Conservation (phyloP, 2,329 filamentous ascomycete species). For the Ophiosphaerella korrae region DNA sequence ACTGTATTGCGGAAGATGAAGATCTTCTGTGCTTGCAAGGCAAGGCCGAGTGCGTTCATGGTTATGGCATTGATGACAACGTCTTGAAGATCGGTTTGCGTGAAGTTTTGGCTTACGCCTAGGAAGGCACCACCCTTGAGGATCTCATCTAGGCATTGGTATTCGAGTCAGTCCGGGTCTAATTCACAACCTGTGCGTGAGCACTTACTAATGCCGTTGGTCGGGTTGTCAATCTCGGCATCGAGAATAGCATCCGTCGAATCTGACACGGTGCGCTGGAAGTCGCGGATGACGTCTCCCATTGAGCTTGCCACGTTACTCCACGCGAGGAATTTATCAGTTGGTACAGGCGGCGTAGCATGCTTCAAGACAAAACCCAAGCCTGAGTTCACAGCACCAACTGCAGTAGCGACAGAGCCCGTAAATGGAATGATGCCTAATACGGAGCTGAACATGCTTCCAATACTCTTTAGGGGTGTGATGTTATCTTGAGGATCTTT, state of each 20-base stretch:
- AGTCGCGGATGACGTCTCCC: constrained; percentile 3
- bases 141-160: neutral
- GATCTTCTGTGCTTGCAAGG: constrained; percentile 5
- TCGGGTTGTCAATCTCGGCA: constrained; percentile 1
- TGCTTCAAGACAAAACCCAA: neutral
- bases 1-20: neutral
- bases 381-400: neutral
- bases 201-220: neutral
- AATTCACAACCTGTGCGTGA: too few relatives aligned
- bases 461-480: constrained; percentile 4
- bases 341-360: neutral
- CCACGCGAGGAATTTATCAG: constrained; percentile 8
- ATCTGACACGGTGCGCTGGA: neutral
- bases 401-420: neutral
- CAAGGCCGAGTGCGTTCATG: constrained; percentile 6
- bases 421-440: constrained; percentile 3
- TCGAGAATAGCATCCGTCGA: neutral
- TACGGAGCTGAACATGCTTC: neutral
- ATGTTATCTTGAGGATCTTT: constrained; percentile 8
- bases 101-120: constrained; percentile 12
- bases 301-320: constrained; percentile 5
- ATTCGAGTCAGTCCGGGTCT: too few relatives aligned
- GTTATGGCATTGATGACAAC: constrained; percentile 2
- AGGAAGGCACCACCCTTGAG: constrained; percentile 8
- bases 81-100: constrained; percentile 5